These are phyloP conservation scores for Flammula alnicola DNA, from an alignment of 1,284 basidiomycete genomes.

Conservation along the genomic window DNA sequence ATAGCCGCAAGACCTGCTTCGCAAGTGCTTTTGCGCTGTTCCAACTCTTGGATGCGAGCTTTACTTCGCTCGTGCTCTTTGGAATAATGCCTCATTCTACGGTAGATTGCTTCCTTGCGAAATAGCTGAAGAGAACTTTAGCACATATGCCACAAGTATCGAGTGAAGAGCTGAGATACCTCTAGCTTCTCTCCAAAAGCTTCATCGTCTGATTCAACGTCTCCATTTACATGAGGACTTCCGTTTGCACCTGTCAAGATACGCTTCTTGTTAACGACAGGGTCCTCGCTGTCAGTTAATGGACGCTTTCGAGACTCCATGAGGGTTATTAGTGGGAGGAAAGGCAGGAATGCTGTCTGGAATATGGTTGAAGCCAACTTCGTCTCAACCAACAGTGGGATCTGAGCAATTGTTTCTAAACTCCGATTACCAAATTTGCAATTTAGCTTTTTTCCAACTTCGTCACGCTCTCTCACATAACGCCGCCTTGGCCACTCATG, in stretches of 20 bases:
- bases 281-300: slow-evolving; percentile 57
- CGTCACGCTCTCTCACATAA: slow-evolving; percentile 1
- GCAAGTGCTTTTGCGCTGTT: slow-evolving; percentile 73
- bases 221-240: slow-evolving; percentile 66
- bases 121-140: slow-evolving; percentile 54
- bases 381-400: slow-evolving; percentile 20
- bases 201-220: slow-evolving; percentile 49
- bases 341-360: slow-evolving; percentile 23
- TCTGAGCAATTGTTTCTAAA: slow-evolving; percentile 35
- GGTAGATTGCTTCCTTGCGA: slow-evolving; percentile 91
- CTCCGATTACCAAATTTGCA: slow-evolving; percentile 44
- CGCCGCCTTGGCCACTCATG: neutral
- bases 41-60: slow-evolving; percentile 71
- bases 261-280: slow-evolving; percentile 66
- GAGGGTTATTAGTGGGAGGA: slow-evolving; percentile 21
- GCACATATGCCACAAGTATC: slow-evolving; percentile 15
- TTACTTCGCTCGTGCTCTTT: slow-evolving; percentile 78
- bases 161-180: slow-evolving; percentile 46
- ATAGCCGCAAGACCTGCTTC: slow-evolving; percentile 83
- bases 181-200: slow-evolving; percentile 71
- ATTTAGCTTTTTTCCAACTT: slow-evolving; percentile 17
- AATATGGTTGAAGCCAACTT: slow-evolving; percentile 20
- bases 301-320: slow-evolving; percentile 73
- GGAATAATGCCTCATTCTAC: slow-evolving; percentile 90
- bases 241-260: slow-evolving; percentile 59